A percentile compares a stretch with the other conserved stretches of the same genome.
Evolutionary conservation across 805 yeast genomes (phyloP).

Genomic region (Wickerhamiella australiensis): DNA sequence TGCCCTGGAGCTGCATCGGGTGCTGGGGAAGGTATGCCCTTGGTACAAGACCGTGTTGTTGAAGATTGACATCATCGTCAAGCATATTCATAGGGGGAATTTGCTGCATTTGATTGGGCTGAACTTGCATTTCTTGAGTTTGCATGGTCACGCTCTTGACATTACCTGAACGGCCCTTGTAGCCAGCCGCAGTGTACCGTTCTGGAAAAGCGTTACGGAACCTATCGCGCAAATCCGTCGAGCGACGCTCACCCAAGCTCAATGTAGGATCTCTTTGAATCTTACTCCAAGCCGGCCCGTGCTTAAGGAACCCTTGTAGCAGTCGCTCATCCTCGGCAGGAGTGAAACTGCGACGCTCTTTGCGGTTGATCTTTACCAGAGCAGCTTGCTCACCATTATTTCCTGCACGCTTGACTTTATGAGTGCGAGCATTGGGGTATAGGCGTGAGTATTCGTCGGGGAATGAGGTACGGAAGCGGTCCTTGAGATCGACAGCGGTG

Average conservation of each 20-base stretch:
- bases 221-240: conserved; percentile 35
- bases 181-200: conserved; percentile 34
- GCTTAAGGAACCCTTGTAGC: conserved; percentile 32
- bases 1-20: conserved; percentile 12
- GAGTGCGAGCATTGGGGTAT: conserved; percentile 37
- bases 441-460: conserved; percentile 36
- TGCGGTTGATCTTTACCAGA: conserved; percentile 34
- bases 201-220: conserved; percentile 37
- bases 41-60: conserved; percentile 20
- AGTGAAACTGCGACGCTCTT: conserved; percentile 34
- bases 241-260: conserved; percentile 31
- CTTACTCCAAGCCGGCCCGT: conserved; percentile 37
- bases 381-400: conserved; percentile 18
- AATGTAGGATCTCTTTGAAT: conserved; percentile 33
- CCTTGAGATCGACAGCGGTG: conserved; percentile 37
- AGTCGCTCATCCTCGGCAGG: conserved; percentile 34
- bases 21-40: conserved; percentile 21
- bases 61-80: conserved; percentile 22
- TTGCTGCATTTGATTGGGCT: conserved; percentile 10
- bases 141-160: conserved; percentile 12
- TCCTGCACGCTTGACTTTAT: conserved; percentile 26
- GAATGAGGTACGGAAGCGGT: conserved; percentile 35
- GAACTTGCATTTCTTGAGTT: conserved; percentile 11
- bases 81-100: conserved; percentile 13
- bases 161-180: conserved; percentile 28